Percentiles rank a stretch among this genome's conserved stretches.
These are phyloP conservation scores for Rhodofomes roseus DNA, from an alignment of 1,284 basidiomycete genomes.

Conservation along the genomic window DNA sequence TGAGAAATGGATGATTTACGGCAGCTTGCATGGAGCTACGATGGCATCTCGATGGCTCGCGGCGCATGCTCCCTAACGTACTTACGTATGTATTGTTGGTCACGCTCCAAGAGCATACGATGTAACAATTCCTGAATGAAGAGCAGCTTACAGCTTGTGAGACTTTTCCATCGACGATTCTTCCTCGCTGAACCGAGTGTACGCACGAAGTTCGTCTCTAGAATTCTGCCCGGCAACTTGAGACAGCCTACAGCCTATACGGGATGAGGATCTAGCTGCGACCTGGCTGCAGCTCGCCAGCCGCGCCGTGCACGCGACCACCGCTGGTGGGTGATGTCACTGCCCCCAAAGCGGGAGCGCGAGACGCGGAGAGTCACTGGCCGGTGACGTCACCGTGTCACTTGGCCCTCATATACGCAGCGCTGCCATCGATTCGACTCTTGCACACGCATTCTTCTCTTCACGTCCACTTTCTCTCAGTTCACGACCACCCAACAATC, in stretches of 20 bases:
- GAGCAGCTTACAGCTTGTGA: no score
- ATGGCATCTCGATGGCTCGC: neutral
- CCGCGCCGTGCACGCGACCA: neutral
- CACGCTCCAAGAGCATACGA: no score
- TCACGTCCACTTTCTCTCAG: conserved; percentile 1
- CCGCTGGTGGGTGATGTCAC: neutral
- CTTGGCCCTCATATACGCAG: conserved; percentile 3
- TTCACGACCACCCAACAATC: neutral
- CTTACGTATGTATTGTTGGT: no score
- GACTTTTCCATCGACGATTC: no score
- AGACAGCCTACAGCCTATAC: no score
- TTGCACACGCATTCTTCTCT: neutral
- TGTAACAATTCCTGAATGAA: no score
- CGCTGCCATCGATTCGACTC: conserved; percentile 1
- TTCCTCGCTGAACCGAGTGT: no score
- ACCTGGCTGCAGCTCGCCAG: neutral
- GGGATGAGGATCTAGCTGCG: neutral
- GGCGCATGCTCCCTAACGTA: neutral
- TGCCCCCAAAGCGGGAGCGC: neutral
- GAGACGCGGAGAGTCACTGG: neutral
- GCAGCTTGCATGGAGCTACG: neutral
- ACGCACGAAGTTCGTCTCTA: no score
- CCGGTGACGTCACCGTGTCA: conserved; percentile 4
- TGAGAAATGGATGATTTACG: neutral
- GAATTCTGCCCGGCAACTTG: no score